Base-by-base conservation (phyloP, 2,329 filamentous ascomycete species). In the Plenodomus lindquistii region DNA sequence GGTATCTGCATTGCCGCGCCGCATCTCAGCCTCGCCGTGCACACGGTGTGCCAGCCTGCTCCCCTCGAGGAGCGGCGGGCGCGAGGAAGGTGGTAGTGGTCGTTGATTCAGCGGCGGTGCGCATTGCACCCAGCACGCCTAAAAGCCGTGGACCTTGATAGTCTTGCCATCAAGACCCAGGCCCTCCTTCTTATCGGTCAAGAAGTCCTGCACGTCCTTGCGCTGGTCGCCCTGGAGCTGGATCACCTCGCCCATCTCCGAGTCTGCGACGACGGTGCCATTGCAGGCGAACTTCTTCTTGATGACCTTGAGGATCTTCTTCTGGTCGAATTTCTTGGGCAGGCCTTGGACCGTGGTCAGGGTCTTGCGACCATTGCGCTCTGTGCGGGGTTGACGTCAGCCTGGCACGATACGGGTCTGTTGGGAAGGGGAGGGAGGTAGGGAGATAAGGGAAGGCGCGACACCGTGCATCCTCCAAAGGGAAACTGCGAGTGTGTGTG, bases 251-350 rank as follows among this genome's bases (percentile, higher is more conserved):
- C 93, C 93, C 90, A 97, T 96, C 80, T 96, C 91, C 67, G 84
- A 85, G 79, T 97, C 93, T 74, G 85, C 85, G 79, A 97, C 92
- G 77, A 97, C 95, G 79, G 92, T 97, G 84, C 93, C 93, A 97
- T 97, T 97, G 90, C 93, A 97, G 77, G 93, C 93, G 72, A 97
- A 97, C 76, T 96, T 94, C 85, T 97, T 97, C 87, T 97, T 97
- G 83, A 97, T 96, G 78, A 96, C 91, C 83, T 97, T 97, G 71
- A 97, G 86, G 75, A 99, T 97, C 82, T 97, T 97, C 86, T 97
- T 97, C 79, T 94, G 91, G 80, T 97, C 92, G 74, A 96, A 97
- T 77, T 97, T 97, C 83, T 93, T 94, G 62, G 93, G 93, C 70
- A 99, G 87, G 79, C 94, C 94, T 85, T 97, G 93, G 73, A 97